phyloP scores from a whole-genome alignment of 768 basidiomycete genomes.

The Lentinula guzmanii region DNA sequence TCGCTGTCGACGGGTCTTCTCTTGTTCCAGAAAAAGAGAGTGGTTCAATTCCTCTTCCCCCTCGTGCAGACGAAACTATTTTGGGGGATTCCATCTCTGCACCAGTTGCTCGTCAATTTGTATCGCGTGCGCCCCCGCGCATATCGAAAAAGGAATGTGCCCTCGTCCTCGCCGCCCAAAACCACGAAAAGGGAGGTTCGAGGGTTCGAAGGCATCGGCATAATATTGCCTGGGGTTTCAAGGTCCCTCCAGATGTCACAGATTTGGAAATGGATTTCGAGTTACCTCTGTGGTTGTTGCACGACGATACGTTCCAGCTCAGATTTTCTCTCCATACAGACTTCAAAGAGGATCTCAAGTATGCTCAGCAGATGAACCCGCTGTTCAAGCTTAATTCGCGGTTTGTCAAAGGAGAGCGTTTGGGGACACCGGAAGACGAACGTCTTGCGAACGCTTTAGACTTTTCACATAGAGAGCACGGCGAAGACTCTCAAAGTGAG shows the following conservation, averaged over 20 bases:
- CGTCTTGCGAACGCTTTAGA: neutral
- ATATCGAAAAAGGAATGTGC: conserved; percentile 11
- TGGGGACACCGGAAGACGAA: conserved; percentile 1
- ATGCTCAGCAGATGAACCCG: conserved; percentile 2
- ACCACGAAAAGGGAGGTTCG: conserved; percentile 21
- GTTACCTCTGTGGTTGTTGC: conserved; percentile 46
- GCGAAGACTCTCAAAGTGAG: conserved; percentile 5
- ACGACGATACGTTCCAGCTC: conserved; percentile 1
- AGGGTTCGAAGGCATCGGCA: conserved; percentile 45
- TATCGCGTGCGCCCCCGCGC: neutral
- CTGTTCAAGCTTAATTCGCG: neutral
- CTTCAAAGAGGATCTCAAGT: neutral
- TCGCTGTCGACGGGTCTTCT: neutral
- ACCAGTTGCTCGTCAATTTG: neutral
- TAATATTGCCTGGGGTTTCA: conserved; percentile 53
- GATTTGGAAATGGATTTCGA: conserved; percentile 44
- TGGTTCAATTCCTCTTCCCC: neutral
- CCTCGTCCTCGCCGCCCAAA: conserved; percentile 1
- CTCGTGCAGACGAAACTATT: neutral
- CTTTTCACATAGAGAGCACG: neutral
- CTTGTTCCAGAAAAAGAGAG: neutral
- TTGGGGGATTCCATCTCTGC: neutral
- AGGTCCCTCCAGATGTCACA: conserved; percentile 44
- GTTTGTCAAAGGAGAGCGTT: neutral
- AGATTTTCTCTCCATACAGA: neutral